Percentiles rank a stretch among this genome's conserved stretches.
phyloP scores from a whole-genome alignment of 768 basidiomycete genomes.

The Strobilomyces confusus region DNA sequence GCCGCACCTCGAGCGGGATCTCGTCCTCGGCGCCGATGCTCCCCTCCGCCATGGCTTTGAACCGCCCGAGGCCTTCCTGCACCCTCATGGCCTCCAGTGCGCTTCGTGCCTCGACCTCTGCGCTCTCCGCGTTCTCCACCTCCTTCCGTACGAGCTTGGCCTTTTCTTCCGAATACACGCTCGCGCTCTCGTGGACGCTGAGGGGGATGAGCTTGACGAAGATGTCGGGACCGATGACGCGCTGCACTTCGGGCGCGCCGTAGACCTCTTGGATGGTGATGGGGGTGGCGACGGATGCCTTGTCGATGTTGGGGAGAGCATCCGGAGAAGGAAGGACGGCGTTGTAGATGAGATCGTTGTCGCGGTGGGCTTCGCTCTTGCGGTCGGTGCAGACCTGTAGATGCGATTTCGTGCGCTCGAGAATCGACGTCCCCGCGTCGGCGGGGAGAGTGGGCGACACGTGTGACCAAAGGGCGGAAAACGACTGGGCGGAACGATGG shows the following conservation, averaged over 20 bases:
- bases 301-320: constrained; percentile 77
- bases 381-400: constrained; percentile 72
- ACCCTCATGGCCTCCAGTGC: constrained; percentile 81
- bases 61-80: constrained; percentile 63
- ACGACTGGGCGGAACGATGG: constrained; percentile 58
- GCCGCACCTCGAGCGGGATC: constrained; percentile 64
- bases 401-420: constrained; percentile 82
- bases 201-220: constrained; percentile 86
- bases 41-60: constrained; percentile 66
- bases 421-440: constrained; percentile 76
- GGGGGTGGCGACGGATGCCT: constrained; percentile 73
- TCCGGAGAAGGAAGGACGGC: constrained; percentile 79
- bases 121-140: constrained; percentile 80
- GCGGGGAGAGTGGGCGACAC: constrained; percentile 80
- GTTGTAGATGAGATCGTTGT: constrained; percentile 98
- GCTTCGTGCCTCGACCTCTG: constrained; percentile 76
- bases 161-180: constrained; percentile 97
- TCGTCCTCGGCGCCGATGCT: constrained; percentile 60
- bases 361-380: constrained; percentile 70
- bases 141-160: constrained; percentile 89
- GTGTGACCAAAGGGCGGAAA: constrained; percentile 68
- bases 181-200: constrained; percentile 93
- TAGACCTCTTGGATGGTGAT: constrained; percentile 96
- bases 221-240: constrained; percentile 89
- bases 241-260: constrained; percentile 84